Evolutionary conservation across 2,329 filamentous ascomycete genomes (phyloP).

Genomic region (Diplocarpon rosae): DNA sequence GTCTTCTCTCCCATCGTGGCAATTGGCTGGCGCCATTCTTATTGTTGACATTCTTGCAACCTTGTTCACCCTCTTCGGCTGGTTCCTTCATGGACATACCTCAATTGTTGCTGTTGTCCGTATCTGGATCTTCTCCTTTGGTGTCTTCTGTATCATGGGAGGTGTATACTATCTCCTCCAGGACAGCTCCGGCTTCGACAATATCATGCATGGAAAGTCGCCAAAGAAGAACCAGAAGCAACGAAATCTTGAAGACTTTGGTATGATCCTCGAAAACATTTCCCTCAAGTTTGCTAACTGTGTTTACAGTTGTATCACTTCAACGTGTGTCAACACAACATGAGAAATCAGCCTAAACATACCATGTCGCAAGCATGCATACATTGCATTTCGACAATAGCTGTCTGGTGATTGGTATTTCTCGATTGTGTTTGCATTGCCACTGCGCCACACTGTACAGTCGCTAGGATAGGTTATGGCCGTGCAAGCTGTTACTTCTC

Average conservation of each 20-base stretch:
- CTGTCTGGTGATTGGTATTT: not conserved
- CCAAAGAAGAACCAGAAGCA: conserved; percentile 74
- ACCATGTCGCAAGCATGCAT: not conserved
- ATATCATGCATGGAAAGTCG: conserved; percentile 85
- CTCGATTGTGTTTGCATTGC: conserved; percentile 1
- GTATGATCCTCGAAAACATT: conserved; percentile 41
- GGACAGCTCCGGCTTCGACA: conserved; percentile 72
- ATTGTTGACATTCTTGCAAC: conserved; percentile 76
- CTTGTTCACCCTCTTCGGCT: conserved; percentile 77
- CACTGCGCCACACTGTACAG: conserved; percentile 1
- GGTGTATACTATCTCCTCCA: conserved; percentile 69
- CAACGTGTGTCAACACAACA: conserved; percentile 87
- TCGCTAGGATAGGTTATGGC: not conserved
- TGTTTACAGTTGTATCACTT: conserved; percentile 62
- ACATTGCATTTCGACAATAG: not conserved
- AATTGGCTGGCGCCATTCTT: conserved; percentile 66
- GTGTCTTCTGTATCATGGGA: conserved; percentile 76
- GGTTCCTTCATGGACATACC: conserved; percentile 60
- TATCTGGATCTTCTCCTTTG: conserved; percentile 86
- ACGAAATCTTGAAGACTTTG: conserved; percentile 78
- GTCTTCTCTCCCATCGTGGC: conserved; percentile 82
- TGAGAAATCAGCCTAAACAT: conserved; percentile 65
- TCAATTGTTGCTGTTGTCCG: conserved; percentile 76
- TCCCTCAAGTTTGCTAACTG: conserved; percentile 31
- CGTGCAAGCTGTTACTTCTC: not conserved